Evolutionary conservation across 345 rosid species (phyloP).

Genomic region (Mercurialis annua): DNA sequence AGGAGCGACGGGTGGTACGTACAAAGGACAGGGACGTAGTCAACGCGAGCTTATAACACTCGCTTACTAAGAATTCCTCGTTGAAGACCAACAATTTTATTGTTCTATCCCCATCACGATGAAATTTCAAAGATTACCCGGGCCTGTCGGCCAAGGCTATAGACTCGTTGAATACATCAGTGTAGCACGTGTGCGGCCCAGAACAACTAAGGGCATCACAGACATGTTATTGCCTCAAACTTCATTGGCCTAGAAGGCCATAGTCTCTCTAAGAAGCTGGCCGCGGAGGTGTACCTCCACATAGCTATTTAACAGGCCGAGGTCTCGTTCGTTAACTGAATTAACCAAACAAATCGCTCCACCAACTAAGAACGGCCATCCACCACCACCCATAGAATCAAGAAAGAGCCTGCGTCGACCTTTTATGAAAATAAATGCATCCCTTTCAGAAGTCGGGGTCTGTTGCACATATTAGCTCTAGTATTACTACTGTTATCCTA

Average conservation of each 20-base stretch:
- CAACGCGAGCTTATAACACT: neutral
- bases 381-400: too few relatives aligned
- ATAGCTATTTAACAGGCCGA: too few relatives aligned
- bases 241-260: too few relatives aligned
- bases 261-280: too few relatives aligned
- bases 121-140: conserved; percentile 4
- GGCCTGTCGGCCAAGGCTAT: conserved; percentile 8
- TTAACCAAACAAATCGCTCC: neutral
- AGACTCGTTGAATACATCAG: conserved; percentile 16
- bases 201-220: conserved; percentile 23
- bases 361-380: too few relatives aligned
- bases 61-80: conserved; percentile 1
- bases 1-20: neutral
- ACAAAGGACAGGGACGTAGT: neutral
- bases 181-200: conserved; percentile 19
- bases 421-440: too few relatives aligned
- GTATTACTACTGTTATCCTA: neutral
- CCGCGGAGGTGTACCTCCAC: too few relatives aligned
- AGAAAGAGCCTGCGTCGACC: too few relatives aligned
- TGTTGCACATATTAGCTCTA: neutral
- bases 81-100: neutral
- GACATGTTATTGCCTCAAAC: neutral
- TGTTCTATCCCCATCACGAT: conserved; percentile 1
- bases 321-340: neutral
- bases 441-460: neutral